Conservation (phyloP, 208 protist species). For the Crithidia sp. region DNA sequence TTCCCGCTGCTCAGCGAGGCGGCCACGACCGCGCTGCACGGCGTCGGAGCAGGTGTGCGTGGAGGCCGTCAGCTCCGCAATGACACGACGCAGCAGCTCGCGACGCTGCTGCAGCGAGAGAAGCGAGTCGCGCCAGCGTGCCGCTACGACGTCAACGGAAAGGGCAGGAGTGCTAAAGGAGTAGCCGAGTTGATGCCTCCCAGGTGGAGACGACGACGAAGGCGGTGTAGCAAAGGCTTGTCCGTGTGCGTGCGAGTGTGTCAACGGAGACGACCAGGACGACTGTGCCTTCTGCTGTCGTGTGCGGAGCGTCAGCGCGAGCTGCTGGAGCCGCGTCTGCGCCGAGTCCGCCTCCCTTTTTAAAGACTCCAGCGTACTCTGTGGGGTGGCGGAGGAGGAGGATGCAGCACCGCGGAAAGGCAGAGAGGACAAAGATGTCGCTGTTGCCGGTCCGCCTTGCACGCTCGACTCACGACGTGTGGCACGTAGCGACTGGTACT, state of each 20-base stretch:
- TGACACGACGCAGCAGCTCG: slow-evolving; percentile 3
- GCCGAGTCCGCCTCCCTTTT: slow-evolving; percentile 10
- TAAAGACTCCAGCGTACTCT: background rate
- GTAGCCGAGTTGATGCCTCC: background rate
- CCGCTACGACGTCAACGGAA: background rate
- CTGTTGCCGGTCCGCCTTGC: background rate
- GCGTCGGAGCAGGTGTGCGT: background rate
- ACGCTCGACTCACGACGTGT: background rate
- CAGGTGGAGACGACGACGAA: background rate
- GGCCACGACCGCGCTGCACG: slow-evolving; percentile 17
- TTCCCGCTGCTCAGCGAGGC: slow-evolving; percentile 13
- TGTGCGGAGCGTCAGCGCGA: slow-evolving; percentile 3
- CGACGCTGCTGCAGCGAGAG: slow-evolving; percentile 23
- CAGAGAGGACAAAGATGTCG: background rate
- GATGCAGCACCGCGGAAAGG: too few species aligned
- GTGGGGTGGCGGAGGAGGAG: too few species aligned
- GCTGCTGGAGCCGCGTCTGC: slow-evolving; percentile 4
- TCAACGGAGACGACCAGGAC: background rate
- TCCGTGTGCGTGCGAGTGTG: background rate
- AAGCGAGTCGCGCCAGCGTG: slow-evolving; percentile 14
- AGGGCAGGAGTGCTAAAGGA: background rate
- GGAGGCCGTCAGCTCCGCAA: slow-evolving; percentile 17
- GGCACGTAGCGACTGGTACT: slow-evolving; percentile 21
- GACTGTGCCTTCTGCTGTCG: slow-evolving; percentile 3
- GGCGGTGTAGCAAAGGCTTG: too few species aligned